Conservation (phyloP, 169 alveolate genomes). For the Plasmodium sp. region DNA sequence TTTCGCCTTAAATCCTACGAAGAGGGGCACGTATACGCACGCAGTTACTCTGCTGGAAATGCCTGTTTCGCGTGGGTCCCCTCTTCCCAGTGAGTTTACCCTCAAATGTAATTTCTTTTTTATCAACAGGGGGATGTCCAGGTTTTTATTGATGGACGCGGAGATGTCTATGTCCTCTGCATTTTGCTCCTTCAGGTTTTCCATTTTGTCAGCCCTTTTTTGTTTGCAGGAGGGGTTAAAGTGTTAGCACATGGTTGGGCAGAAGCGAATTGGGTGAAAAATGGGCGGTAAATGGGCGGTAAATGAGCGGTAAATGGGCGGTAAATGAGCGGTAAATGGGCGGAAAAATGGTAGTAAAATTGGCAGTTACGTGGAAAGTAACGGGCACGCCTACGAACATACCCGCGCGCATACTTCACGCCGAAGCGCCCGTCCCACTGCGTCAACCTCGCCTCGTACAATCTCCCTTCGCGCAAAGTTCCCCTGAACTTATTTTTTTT, state of each 20-base stretch:
- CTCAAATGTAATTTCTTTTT: constrained; percentile 57
- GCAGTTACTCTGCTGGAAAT: not conserved
- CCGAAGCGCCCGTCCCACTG: not conserved
- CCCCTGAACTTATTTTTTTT: not conserved
- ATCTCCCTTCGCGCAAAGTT: not conserved
- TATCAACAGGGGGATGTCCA: constrained; percentile 66
- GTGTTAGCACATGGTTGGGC: not conserved
- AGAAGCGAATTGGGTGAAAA: not conserved
- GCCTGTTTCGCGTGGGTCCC: not conserved
- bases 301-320: not conserved
- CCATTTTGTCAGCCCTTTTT: constrained; percentile 31
- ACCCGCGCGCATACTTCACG: not conserved
- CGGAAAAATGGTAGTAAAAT: too few species aligned
- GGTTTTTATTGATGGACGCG: constrained; percentile 37
- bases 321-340: not conserved
- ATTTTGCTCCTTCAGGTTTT: constrained; percentile 4
- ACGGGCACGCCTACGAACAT: not conserved
- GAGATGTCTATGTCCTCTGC: constrained; percentile 36
- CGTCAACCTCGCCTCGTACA: not conserved
- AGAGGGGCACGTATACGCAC: not conserved
- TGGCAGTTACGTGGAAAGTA: not conserved
- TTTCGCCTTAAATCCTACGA: constrained; percentile 46
- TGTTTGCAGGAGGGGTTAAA: not conserved
- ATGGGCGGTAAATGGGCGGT: not conserved
- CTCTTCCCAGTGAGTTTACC: constrained; percentile 4